Evolutionary conservation across 1,284 basidiomycete species (phyloP).

Genomic region (Moesziomyces antarcticus): DNA sequence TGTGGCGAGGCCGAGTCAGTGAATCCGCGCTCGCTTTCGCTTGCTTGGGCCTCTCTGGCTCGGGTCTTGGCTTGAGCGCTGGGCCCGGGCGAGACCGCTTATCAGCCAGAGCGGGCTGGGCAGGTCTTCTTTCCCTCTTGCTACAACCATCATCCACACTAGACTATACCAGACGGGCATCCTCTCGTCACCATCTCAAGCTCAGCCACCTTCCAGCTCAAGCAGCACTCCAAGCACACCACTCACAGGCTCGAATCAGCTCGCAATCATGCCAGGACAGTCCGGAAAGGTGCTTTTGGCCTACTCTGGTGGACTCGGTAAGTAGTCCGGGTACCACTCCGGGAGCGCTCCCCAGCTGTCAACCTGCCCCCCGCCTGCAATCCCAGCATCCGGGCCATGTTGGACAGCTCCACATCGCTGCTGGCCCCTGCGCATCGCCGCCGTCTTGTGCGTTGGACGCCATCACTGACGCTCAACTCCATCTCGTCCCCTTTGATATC

Average conservation of each 20-base stretch:
- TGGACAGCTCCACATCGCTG: conserved; percentile 35
- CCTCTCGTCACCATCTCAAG: not conserved
- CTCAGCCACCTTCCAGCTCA: conserved; percentile 1
- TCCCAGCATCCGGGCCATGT: conserved; percentile 34
- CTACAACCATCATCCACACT: too few relatives aligned
- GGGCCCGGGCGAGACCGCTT: too few relatives aligned
- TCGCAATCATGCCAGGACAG: conserved; percentile 45
- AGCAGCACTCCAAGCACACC: conserved; percentile 4
- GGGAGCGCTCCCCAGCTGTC: conserved; percentile 24
- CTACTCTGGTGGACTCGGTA: conserved; percentile 97
- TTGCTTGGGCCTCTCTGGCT: too few relatives aligned
- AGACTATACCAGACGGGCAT: too few relatives aligned
- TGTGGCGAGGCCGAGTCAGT: too few relatives aligned
- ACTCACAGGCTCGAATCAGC: not conserved
- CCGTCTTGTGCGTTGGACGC: conserved; percentile 13
- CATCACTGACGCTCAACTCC: conserved; percentile 29
- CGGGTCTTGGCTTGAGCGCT: too few relatives aligned
- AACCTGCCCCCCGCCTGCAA: conserved; percentile 2
- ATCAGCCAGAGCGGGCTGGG: too few relatives aligned
- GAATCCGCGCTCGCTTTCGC: too few relatives aligned
- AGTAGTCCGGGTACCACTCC: conserved; percentile 68
- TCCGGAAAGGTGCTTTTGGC: conserved; percentile 89
- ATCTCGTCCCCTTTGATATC: conserved; percentile 2
- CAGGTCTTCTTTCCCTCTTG: too few relatives aligned
- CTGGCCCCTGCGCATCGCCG: conserved; percentile 26